Conservation (phyloP, 495 filamentous ascomycete species). For the Clavariopsis aquatica region DNA sequence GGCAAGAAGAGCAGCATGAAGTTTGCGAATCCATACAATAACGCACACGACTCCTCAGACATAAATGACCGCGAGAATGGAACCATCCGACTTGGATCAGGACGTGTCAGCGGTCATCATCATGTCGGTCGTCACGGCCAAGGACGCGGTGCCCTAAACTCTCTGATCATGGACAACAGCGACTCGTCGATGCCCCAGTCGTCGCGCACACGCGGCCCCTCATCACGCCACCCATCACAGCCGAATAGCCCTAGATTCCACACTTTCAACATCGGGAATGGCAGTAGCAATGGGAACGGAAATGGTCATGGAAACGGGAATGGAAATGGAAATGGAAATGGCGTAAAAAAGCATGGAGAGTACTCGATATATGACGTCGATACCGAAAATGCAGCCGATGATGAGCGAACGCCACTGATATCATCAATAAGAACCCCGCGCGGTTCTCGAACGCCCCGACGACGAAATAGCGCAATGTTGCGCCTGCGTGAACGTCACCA, state of each 20-base stretch:
- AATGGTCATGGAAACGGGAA: constrained; percentile 42
- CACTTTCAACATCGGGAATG: constrained; percentile 23
- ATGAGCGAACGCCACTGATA: constrained; percentile 86
- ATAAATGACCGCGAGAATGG: constrained; percentile 27
- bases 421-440: constrained; percentile 63
- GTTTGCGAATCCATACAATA: constrained; percentile 77
- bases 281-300: constrained; percentile 41
- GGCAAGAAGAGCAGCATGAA: constrained; percentile 98
- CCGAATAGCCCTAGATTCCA: constrained; percentile 50
- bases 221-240: constrained; percentile 61
- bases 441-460: constrained; percentile 58
- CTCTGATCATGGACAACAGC: constrained; percentile 68
- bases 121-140: constrained; percentile 75
- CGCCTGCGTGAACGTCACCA: constrained; percentile 73
- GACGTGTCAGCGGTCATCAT: constrained; percentile 66
- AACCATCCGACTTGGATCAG: constrained; percentile 32
- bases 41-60: constrained; percentile 59
- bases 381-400: constrained; percentile 73
- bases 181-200: constrained; percentile 65
- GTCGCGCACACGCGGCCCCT: constrained; percentile 34
- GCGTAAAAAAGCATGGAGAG: constrained; percentile 51
- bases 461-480: constrained; percentile 59
- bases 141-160: constrained; percentile 61
- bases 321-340: constrained; percentile 42
- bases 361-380: constrained; percentile 67